Base-by-base conservation (phyloP, 768 basidiomycete genomes). In the Coprinopsis cinerea region DNA sequence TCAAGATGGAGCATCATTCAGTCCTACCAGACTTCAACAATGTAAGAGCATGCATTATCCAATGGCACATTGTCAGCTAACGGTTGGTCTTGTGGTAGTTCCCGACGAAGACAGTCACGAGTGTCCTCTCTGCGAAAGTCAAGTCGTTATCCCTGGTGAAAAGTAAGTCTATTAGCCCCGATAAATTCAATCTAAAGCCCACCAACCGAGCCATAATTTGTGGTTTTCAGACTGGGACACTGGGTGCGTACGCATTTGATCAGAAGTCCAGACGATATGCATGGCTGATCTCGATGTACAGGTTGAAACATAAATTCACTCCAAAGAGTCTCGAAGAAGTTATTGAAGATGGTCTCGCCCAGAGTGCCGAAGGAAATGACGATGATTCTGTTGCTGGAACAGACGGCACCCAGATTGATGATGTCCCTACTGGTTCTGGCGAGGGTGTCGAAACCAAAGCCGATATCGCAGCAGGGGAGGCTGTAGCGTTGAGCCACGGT, bases 331-430 rank as follows among this genome's bases (percentile, higher is more conserved):
- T 47, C 10, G 49, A 48, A 23, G 41, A 40, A 2, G 36, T 52
- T 24, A 52, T 49, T 17, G 17, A 30, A 26, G 47, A 49, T 23
- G 52, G 46, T 30, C 30, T 45, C 28, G 47, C 30, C 30, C 30
- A 44, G 13, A 22, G 18, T 10, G 48, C 5, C 7, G 23, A 43
- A n/a, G 42, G 34, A 42, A 24, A 50, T 22, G 42, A 20, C 26
- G 23, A n/a, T n/a, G n/a, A n/a, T n/a, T n/a, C n/a, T n/a, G n/a
- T n/a, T 7, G 9, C 34, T 17, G 34, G 22, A 22, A 36, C 36
- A 11, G 22, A 18, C 25, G 49, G 46, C 14, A 26, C 26, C 28
- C 46, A 32, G 24, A 13, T 34, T 9, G 35, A 30, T 1, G 37
- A 24, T 4, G 46, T 32, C 30, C 30, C 7, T 32, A 32, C 7